phyloP scores from a whole-genome alignment of 2,329 filamentous ascomycete genomes.

The Ceratocystis albifundus region DNA sequence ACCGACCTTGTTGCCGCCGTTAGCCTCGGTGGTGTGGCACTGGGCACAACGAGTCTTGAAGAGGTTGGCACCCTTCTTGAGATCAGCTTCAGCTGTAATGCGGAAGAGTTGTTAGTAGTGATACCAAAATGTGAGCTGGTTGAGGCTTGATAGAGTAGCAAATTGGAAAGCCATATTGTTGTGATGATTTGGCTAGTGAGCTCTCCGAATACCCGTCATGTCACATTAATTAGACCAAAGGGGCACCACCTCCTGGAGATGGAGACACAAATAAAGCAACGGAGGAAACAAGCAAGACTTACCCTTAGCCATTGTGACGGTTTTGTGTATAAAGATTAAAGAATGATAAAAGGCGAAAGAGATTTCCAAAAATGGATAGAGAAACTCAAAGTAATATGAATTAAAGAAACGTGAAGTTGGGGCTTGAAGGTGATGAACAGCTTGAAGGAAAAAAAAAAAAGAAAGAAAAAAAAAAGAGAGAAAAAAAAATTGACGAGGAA shows the following conservation, averaged over 20 bases:
- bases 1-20: conserved; percentile 94
- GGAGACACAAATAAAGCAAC: neutral
- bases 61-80: conserved; percentile 93
- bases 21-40: conserved; percentile 91
- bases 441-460: conserved; percentile 15
- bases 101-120: neutral
- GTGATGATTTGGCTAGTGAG: too few relatives aligned
- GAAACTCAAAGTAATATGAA: conserved; percentile 9
- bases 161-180: neutral
- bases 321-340: conserved; percentile 16
- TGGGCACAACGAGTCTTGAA: conserved; percentile 99
- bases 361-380: conserved; percentile 9
- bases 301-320: conserved; percentile 23
- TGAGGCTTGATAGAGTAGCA: neutral
- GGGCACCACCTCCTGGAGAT: too few relatives aligned
- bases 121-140: neutral
- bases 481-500: conserved; percentile 2
- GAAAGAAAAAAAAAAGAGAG: conserved; percentile 9
- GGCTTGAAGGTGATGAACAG: conserved; percentile 18
- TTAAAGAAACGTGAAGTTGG: neutral
- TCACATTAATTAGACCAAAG: too few relatives aligned
- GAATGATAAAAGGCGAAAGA: conserved; percentile 9
- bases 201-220: too few relatives aligned
- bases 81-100: conserved; percentile 52
- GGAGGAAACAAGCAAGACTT: conserved; percentile 5